Conservation (phyloP, 257 asterid genomes). For the Cordia subcordata region DNA sequence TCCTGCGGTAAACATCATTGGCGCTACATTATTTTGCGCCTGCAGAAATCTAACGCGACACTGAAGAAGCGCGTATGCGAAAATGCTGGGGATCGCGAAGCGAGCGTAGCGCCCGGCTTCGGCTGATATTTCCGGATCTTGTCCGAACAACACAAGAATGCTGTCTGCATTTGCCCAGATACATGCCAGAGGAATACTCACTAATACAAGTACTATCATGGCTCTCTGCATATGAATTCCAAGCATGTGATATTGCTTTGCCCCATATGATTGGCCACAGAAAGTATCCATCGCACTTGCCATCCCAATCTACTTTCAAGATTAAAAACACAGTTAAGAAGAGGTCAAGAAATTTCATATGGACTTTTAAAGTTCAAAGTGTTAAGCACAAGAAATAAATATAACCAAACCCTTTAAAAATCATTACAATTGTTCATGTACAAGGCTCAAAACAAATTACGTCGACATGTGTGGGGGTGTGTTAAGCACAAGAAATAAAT, state of each 20-base stretch:
- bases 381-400: no score
- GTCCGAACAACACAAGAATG: slow-evolving; percentile 44
- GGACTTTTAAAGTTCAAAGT: no score
- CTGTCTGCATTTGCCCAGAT: slow-evolving; percentile 62
- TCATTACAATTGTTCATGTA: no score
- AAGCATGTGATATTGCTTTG: slow-evolving; percentile 58
- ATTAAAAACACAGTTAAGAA: background rate
- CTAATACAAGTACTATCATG: slow-evolving; percentile 50
- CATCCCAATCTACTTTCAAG: slow-evolving; percentile 49
- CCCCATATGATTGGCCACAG: slow-evolving; percentile 66
- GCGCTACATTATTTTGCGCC: slow-evolving; percentile 58
- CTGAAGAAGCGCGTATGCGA: slow-evolving; percentile 55
- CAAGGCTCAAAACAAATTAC: no score
- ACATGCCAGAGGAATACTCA: slow-evolving; percentile 44
- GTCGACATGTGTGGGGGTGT: no score
- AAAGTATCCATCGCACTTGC: slow-evolving; percentile 62
- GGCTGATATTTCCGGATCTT: slow-evolving; percentile 53
- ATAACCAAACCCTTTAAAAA: no score
- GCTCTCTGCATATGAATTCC: slow-evolving; percentile 69
- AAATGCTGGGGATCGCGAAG: slow-evolving; percentile 52
- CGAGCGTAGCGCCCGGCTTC: slow-evolving; percentile 62
- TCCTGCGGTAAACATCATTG: slow-evolving; percentile 65
- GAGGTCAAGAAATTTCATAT: no score
- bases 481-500: no score
- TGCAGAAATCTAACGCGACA: slow-evolving; percentile 58